Conservation (phyloP, 192 early-diverging fungal species). For the Backusella psychrophila region DNA sequence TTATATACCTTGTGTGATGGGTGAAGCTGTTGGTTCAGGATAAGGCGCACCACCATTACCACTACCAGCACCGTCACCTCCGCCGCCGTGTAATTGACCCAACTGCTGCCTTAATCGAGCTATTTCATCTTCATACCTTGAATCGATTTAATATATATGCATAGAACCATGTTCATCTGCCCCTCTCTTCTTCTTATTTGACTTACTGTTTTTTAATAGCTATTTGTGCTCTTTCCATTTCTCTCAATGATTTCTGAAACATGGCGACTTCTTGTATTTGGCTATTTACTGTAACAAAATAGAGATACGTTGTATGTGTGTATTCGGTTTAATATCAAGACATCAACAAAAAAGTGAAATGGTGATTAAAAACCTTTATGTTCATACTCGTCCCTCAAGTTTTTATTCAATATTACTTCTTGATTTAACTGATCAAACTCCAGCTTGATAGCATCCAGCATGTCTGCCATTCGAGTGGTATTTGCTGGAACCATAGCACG, state of each 20-base stretch:
- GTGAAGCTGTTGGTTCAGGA: slow-evolving; percentile 53
- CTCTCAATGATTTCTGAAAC: slow-evolving; percentile 74
- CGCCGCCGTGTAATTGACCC: slow-evolving; percentile 45
- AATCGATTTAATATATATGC: neutral
- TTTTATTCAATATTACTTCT: slow-evolving; percentile 69
- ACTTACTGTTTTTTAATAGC: slow-evolving; percentile 73
- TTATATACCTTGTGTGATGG: slow-evolving; percentile 18
- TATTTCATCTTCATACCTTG: slow-evolving; percentile 83
- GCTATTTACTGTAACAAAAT: slow-evolving; percentile 47
- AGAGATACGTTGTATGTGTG: slow-evolving; percentile 5
- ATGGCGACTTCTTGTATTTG: slow-evolving; percentile 81
- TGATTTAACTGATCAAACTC: slow-evolving; percentile 81
- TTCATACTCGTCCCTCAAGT: slow-evolving; percentile 86
- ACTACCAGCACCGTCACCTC: slow-evolving; percentile 44
- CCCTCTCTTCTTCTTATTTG: neutral
- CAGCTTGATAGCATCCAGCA: slow-evolving; percentile 73
- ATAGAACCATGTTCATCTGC: neutral
- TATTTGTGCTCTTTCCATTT: slow-evolving; percentile 80
- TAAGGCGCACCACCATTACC: slow-evolving; percentile 32
- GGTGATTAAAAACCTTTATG: slow-evolving; percentile 60
- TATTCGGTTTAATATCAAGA: neutral
- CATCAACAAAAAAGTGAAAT: neutral
- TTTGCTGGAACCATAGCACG: slow-evolving; percentile 74
- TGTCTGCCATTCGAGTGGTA: slow-evolving; percentile 64
- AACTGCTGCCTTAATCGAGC: slow-evolving; percentile 77